Evolutionary conservation across 176 grass and related monocot species (phyloP).

Genomic region (Metroxylon sagu): DNA sequence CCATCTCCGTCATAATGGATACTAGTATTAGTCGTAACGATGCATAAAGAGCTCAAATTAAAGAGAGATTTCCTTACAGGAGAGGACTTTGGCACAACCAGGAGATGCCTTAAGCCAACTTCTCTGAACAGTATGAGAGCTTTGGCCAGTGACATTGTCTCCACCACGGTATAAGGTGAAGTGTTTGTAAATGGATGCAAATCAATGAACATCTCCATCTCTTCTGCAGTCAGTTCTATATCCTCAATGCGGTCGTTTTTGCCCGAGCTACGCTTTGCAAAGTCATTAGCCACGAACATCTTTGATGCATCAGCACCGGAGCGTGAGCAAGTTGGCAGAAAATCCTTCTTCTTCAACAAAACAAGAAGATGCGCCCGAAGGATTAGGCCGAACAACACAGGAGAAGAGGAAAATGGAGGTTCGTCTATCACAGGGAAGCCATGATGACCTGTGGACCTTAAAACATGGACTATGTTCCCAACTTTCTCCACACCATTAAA

Average conservation of each 20-base stretch:
- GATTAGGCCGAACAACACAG: constrained; percentile 62
- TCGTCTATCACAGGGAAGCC: constrained; percentile 93
- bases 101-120: constrained; percentile 79
- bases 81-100: constrained; percentile 75
- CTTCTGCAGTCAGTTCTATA: constrained; percentile 52
- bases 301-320: constrained; percentile 13
- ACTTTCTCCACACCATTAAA: constrained; percentile 82
- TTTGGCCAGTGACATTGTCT: constrained; percentile 96
- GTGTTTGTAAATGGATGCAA: constrained; percentile 88
- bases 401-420: constrained; percentile 37
- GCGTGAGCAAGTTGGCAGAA: constrained; percentile 20
- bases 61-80: constrained; percentile 34
- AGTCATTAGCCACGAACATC: constrained; percentile 63
- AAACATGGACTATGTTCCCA: constrained; percentile 50
- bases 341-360: constrained; percentile 63
- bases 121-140: constrained; percentile 85
- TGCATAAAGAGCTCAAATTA: background rate
- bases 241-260: constrained; percentile 56
- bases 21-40: background rate
- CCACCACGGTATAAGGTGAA: constrained; percentile 87
- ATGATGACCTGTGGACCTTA: constrained; percentile 66
- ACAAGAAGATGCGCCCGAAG: constrained; percentile 73
- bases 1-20: background rate
- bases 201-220: constrained; percentile 97
- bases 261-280: constrained; percentile 74